phyloP scores from a whole-genome alignment of 2,329 filamentous ascomycete species.

The Ophiognomonia clavigignenti-juglandacearum region DNA sequence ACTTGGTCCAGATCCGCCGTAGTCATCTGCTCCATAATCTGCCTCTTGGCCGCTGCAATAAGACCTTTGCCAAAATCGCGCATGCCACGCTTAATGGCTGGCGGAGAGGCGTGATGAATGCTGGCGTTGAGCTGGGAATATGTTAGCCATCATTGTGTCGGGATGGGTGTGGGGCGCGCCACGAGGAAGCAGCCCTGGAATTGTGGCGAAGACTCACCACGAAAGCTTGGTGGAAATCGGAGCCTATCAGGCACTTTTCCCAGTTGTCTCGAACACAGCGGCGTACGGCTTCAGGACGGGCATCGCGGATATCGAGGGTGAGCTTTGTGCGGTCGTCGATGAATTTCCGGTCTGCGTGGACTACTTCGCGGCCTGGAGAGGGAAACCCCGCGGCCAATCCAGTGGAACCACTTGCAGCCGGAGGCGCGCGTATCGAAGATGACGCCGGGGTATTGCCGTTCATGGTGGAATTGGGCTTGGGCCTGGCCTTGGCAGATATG shows the following conservation, averaged over 20 bases:
- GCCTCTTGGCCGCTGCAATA: conserved; percentile 33
- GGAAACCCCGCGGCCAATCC: conserved; percentile 23
- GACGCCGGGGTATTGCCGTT: too few species aligned
- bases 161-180: too few species aligned
- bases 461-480: too few species aligned
- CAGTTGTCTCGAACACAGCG: conserved; percentile 46
- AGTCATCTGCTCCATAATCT: conserved; percentile 37
- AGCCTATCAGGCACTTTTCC: conserved; percentile 44
- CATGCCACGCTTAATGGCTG: conserved; percentile 34
- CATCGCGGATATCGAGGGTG: conserved; percentile 34
- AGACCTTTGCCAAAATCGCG: conserved; percentile 42
- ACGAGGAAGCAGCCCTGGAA: too few species aligned
- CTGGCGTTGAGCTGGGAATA: conserved; percentile 40
- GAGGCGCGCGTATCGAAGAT: not conserved
- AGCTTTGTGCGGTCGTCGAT: conserved; percentile 34
- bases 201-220: conserved; percentile 36
- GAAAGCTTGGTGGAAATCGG: conserved; percentile 48
- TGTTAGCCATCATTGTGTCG: not conserved
- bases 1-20: conserved; percentile 40
- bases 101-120: conserved; percentile 37
- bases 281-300: conserved; percentile 40
- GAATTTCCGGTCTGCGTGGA: conserved; percentile 28
- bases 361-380: conserved; percentile 29
- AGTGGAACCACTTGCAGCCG: not conserved
- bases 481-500: not conserved